Conservation (phyloP, 2,329 filamentous ascomycete species). For the Phialemoniopsis sp. region DNA sequence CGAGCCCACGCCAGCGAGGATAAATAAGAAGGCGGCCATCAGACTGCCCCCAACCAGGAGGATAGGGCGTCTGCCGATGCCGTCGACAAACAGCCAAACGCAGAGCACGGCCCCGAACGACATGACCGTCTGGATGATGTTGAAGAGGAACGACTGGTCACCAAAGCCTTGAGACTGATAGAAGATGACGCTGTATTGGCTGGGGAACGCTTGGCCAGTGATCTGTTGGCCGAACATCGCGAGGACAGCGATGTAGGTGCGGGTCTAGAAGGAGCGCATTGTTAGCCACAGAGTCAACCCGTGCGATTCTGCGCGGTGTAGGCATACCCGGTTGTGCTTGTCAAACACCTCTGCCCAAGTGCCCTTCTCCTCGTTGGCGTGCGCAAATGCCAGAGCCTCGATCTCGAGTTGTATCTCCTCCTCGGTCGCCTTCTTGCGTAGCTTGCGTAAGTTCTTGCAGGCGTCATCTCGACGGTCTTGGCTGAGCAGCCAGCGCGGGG, state of each 20-base stretch:
- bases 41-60: slow-evolving; percentile 15
- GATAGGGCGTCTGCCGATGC: slow-evolving; percentile 16
- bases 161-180: slow-evolving; percentile 20
- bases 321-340: slow-evolving; percentile 8
- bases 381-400: slow-evolving; percentile 11
- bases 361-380: slow-evolving; percentile 13
- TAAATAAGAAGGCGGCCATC: slow-evolving; percentile 16
- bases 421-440: slow-evolving; percentile 21
- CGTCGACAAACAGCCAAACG: slow-evolving; percentile 18
- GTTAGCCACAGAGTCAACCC: no score
- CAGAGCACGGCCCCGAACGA: slow-evolving; percentile 6
- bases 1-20: slow-evolving; percentile 12
- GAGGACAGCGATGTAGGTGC: slow-evolving; percentile 17
- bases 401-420: slow-evolving; percentile 18
- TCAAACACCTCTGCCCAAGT: slow-evolving; percentile 17
- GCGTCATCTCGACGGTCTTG: slow-evolving; percentile 35
- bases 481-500: slow-evolving; percentile 39
- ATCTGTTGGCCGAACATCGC: slow-evolving; percentile 26
- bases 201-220: slow-evolving; percentile 23
- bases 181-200: slow-evolving; percentile 22
- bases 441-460: slow-evolving; percentile 20
- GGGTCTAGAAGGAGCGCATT: not conserved
- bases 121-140: slow-evolving; percentile 8
- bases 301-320: no score
- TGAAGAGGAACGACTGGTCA: slow-evolving; percentile 16